Base-by-base conservation (phyloP, 73 alveolate species). In the Paraurostyla sp. region DNA sequence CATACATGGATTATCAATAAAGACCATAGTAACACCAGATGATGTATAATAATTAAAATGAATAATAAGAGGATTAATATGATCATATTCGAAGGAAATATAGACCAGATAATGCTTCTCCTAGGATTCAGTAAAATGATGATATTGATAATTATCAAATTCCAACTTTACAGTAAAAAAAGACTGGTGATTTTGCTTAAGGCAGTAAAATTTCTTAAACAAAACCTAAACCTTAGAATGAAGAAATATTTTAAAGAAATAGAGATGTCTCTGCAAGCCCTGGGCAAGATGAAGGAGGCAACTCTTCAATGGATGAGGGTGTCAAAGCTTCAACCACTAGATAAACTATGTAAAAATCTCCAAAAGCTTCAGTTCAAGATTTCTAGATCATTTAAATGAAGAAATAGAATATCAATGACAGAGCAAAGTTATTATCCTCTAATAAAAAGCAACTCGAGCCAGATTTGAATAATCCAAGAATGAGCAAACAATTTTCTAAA, bases 221-320 rank as follows among this genome's bases (percentile, higher is more conserved):
- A 18, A 52, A 25, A 18, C 69, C 69, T 4, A 52, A 35, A 20
- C 69, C 69, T 9, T 18, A 13, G 9, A 52, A 52, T 18, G 69
- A 52, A 52, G 69, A 52, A 9, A n/a, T 52, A 52, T 52, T 20
- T 52, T 13, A 25, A 6, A 52, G 13, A 9, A 20, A 52, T 6
- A 52, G 23, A 9, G 30, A 52, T 4, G 23, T 9, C 23, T 18
- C 11, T 9, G 9, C 51, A 7, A 29, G 51, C 7, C 45, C 52
- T 30, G 32, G 78, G 11, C 63, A 3, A 15, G 62, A 69, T 36
- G 50, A 15, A 9, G 25, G 38, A 36, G 62, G 57, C 57, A 46
- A 69, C 32, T 32, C 18, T 35, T 69, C 84, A 11, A 9, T 69
- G 27, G 84, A 69, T 69, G 84, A 69, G 38, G 84, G 84, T 13